Base-by-base conservation (phyloP, 2,329 filamentous ascomycete genomes). In the Arthrinium puccinioides region DNA sequence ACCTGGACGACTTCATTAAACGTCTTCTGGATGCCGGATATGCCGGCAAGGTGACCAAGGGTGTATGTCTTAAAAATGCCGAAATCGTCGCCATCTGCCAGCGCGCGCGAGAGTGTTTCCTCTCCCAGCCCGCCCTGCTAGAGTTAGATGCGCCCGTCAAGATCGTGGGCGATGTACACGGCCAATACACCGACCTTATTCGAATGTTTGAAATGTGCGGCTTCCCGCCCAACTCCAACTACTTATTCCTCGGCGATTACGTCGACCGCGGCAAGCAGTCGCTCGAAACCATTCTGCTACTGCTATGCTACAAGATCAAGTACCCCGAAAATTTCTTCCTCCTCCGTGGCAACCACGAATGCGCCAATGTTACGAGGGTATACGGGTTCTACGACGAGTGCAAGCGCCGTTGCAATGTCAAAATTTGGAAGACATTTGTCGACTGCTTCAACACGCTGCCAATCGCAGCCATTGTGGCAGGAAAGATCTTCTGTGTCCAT, bases 321-420 rank as follows among this genome's bases (percentile, higher is more conserved):
- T 96, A 86, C 53, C 90, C 90, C 8, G 87, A 96, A 64, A 97
- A 97, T 67, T 97, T 97, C 63, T 97, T 97, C 65, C 68, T 97
- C 32, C 70, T 97, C 16, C 82, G 90, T 40, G 90, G 90, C 38
- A 97, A 97, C 56, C 90, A 97, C 62, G 90, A 97, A 61, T 96
- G 90, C 62, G 90, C 90, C 51, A 95, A 94, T 49, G 88, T 97
- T 37, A 97, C 88, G 11, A 78, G 90, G 42, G 87, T 97, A 24
- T 96, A 96, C 61, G 90, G 90, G 3, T 97, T 97, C 63, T 97
- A 97, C 66, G 90, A 97, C 54, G 90, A 97, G 60, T 97, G 90
- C 74, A 97, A 97, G 67, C 77, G 90, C 47, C 77, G 90, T 44
- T 95, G 86, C 69, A 96, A 95, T 57, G 87, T 96, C 59, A 96